These are phyloP conservation scores for Solanum sparsipilum DNA, from an alignment of 257 asterid genomes.

Conservation along the genomic window DNA sequence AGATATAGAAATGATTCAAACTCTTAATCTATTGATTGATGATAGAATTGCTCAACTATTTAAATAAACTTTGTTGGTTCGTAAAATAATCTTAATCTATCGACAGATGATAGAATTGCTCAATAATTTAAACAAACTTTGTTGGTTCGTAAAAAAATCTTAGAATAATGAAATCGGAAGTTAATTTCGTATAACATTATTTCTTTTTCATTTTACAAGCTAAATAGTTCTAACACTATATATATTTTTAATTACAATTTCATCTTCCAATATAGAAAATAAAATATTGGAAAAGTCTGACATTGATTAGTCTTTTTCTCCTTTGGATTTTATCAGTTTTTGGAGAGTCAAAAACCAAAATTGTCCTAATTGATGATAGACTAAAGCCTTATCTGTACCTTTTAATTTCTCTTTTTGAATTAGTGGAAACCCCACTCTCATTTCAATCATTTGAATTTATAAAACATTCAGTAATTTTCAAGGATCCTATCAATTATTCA, in stretches of 20 bases:
- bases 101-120: background rate
- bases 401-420: background rate
- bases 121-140: background rate
- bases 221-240: background rate
- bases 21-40: background rate
- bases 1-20: background rate
- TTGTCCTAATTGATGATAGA: background rate
- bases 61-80: background rate
- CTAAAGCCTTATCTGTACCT: background rate
- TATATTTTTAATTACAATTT: too few relatives aligned
- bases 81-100: background rate
- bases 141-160: background rate
- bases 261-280: background rate
- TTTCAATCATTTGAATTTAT: background rate
- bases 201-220: background rate
- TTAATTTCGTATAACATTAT: background rate
- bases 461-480: background rate
- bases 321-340: background rate
- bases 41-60: background rate
- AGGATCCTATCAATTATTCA: background rate
- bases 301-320: background rate
- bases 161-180: background rate
- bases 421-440: background rate
- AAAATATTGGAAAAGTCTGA: background rate
- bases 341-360: background rate